Evolutionary conservation across 2,329 filamentous ascomycete genomes (phyloP).

Genomic region (Stemphylium beticola): DNA sequence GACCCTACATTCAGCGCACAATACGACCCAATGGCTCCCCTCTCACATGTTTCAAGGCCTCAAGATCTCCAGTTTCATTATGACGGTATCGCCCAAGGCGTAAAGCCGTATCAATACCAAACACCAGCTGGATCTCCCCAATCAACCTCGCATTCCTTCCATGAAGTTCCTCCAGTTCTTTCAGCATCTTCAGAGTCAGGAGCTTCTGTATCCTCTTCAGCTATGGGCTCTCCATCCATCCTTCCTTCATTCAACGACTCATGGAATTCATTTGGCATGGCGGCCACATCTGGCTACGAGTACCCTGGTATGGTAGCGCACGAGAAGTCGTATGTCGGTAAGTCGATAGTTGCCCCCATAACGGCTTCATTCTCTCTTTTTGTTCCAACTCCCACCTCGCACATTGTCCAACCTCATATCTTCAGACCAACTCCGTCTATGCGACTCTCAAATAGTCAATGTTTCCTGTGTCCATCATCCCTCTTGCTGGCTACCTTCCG

Average conservation of each 20-base stretch:
- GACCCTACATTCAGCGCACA: constrained; percentile 47
- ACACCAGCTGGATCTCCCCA: constrained; percentile 53
- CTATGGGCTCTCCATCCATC: constrained; percentile 62
- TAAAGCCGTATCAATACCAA: constrained; percentile 47
- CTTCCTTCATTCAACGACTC: constrained; percentile 65
- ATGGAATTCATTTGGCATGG: constrained; percentile 66
- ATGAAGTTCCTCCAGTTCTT: constrained; percentile 53
- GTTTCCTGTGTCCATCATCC: constrained; percentile 15
- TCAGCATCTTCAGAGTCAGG: constrained; percentile 59
- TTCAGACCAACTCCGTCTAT: constrained; percentile 39
- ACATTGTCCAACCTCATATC: constrained; percentile 21
- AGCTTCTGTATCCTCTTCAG: constrained; percentile 58
- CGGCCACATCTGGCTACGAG: constrained; percentile 65
- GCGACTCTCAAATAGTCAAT: constrained; percentile 18
- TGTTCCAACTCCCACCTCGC: constrained; percentile 22
- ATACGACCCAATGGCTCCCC: constrained; percentile 45
- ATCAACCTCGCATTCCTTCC: constrained; percentile 55
- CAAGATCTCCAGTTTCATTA: constrained; percentile 48
- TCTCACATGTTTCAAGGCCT: constrained; percentile 37
- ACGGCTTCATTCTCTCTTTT: constrained; percentile 22
- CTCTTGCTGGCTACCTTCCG: constrained; percentile 51
- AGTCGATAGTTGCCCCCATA: constrained; percentile 52
- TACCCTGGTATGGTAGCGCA: constrained; percentile 56
- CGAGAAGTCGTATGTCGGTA: constrained; percentile 58
- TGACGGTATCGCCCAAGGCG: constrained; percentile 44